Evolutionary conservation across 2,329 filamentous ascomycete genomes (phyloP), one percentile per base, ranked within the genome.

Genomic region (Arthrobotrys musiformis): DNA sequence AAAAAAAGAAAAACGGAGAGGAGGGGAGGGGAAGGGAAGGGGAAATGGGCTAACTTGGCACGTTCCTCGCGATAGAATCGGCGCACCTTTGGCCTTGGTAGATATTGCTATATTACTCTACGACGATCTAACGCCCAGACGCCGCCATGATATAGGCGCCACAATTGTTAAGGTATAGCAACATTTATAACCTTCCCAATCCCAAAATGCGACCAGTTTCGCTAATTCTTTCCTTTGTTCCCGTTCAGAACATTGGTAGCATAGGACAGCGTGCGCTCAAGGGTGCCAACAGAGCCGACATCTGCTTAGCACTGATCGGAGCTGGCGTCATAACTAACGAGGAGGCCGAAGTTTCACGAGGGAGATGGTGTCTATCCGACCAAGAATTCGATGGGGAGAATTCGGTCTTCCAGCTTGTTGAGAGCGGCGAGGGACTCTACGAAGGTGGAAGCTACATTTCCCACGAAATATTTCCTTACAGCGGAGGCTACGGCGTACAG

Each of bases 361-460:
- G 67, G 3, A 78, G 74, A 44, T 70, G 67, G 74, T 61, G 74
- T 15, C 67, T 78, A 22, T 70, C 68, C 33, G 66, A 70, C 40
- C 68, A 26, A 26, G 60, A 70, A 13, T 70, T 62, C 42, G 54
- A 73, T 13, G 58, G 73, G n/a, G 68, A 79, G 42, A 78, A 78
- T 48, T 79, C 78, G 2, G 19, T 78, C 11, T 78, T 79, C 50
- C 35, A 28, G 6, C 62, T 78, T 7, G 73, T 74, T 4, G 26
- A 58, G 37, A 78, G 30, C 24, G 78, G 78, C 13, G 78, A 79
- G 50, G 78, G 78, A 7, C 60, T 79, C 17, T 78, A 78, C 44
- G 73, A 78, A 48, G 78, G 73, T 17, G 78, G 78, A 22, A 79
- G 78, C 46, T 79, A 79, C 28, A 63, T 79, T 22, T 79, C 78